These are phyloP conservation scores for Sporothrix inflata DNA, from an alignment of 2,329 filamentous ascomycete species.

Conservation along the genomic window DNA sequence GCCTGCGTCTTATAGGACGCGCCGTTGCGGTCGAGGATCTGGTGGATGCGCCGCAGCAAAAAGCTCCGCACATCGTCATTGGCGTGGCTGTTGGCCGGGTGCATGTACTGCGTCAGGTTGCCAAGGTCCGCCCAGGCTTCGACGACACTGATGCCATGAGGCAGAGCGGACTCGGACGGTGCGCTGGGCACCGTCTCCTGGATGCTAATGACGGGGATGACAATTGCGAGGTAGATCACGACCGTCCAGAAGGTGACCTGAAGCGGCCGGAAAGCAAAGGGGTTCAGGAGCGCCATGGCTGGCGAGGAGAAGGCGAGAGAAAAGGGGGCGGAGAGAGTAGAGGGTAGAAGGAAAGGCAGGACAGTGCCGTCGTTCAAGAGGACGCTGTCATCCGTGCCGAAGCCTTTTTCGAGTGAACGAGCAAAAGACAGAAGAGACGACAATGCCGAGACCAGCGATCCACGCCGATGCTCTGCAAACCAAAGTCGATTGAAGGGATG, in stretches of 20 bases:
- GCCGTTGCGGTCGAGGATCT: slow-evolving; percentile 68
- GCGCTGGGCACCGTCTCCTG: slow-evolving; percentile 75
- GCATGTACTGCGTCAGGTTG: slow-evolving; percentile 72
- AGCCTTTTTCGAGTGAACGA: background rate
- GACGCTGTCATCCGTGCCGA: slow-evolving; percentile 6
- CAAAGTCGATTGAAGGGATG: background rate
- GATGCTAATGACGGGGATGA: slow-evolving; percentile 71
- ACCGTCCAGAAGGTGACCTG: slow-evolving; percentile 82
- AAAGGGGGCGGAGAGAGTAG: background rate
- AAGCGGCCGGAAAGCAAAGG: slow-evolving; percentile 75
- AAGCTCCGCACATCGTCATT: slow-evolving; percentile 82
- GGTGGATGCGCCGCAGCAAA: slow-evolving; percentile 70
- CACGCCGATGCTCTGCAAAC: background rate
- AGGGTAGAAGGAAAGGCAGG: background rate
- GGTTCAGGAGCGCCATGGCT: slow-evolving; percentile 46
- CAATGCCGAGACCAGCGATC: slow-evolving; percentile 1
- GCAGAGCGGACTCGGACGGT: slow-evolving; percentile 54
- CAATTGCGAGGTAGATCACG: slow-evolving; percentile 74
- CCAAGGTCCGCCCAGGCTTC: slow-evolving; percentile 87
- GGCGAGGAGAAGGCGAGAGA: background rate
- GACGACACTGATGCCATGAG: slow-evolving; percentile 73
- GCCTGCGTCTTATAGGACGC: slow-evolving; percentile 51
- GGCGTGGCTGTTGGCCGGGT: slow-evolving; percentile 83
- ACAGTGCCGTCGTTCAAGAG: slow-evolving; percentile 4
- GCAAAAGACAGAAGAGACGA: background rate